These are phyloP conservation scores for Coniochaeta sp. DNA, from an alignment of 2,329 filamentous ascomycete genomes.

Conservation along the genomic window DNA sequence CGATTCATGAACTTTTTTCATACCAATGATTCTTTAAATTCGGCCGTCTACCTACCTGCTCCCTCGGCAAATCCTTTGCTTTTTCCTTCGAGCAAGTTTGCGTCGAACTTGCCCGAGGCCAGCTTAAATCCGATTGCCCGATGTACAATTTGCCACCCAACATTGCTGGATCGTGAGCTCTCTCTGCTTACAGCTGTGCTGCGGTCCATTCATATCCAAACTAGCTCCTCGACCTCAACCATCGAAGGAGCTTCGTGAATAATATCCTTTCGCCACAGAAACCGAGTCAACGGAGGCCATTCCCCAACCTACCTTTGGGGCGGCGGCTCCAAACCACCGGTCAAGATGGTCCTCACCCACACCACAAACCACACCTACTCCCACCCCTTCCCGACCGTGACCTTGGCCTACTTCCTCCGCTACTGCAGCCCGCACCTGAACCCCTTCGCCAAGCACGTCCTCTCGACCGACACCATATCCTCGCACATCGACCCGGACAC, in stretches of 20 bases:
- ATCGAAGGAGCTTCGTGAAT: not conserved
- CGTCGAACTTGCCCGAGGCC: not conserved
- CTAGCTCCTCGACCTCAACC: not conserved
- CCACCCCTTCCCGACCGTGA: slow-evolving; percentile 78
- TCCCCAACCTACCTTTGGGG: not conserved
- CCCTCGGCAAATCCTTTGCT: not conserved
- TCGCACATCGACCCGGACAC: slow-evolving; percentile 66
- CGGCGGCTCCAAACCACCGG: slow-evolving; percentile 5
- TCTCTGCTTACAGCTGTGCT: not conserved
- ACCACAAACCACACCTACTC: slow-evolving; percentile 66
- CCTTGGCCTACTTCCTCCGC: slow-evolving; percentile 81
- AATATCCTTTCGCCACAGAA: not conserved
- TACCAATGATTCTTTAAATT: not conserved
- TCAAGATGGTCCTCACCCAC: slow-evolving; percentile 55
- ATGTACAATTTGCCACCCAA: slow-evolving; percentile 1
- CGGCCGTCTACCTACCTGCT: not conserved
- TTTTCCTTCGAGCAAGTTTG: not conserved
- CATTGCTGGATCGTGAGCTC: slow-evolving; percentile 1
- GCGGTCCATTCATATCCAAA: not conserved
- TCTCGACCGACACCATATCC: slow-evolving; percentile 76
- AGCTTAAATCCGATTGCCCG: not conserved
- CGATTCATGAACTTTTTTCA: not conserved
- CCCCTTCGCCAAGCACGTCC: slow-evolving; percentile 73
- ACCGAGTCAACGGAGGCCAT: not conserved
- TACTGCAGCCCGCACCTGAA: slow-evolving; percentile 67